These are phyloP conservation scores for Podospora comata DNA, from an alignment of 495 filamentous ascomycete genomes.

Conservation along the genomic window DNA sequence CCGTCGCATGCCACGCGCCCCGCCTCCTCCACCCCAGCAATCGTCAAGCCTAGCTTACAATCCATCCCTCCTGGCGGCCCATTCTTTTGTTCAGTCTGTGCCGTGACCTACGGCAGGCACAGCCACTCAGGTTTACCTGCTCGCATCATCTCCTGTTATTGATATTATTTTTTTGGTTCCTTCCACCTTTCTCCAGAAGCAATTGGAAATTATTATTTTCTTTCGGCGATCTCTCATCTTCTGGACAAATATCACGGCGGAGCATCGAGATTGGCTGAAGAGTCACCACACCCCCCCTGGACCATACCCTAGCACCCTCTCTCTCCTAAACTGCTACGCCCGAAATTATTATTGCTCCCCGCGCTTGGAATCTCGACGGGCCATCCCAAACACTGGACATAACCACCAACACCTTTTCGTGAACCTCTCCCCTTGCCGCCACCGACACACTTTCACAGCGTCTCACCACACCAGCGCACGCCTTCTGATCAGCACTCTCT, in stretches of 20 bases:
- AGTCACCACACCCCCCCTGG: conserved; percentile 18
- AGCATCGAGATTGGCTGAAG: conserved; percentile 20
- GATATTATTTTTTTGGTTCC: background rate
- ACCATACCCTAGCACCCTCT: conserved; percentile 24
- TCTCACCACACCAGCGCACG: conserved; percentile 12
- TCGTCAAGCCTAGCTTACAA: background rate
- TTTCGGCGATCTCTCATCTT: conserved; percentile 14
- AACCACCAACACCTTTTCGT: background rate
- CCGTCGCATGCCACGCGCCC: conserved; percentile 16
- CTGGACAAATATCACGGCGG: conserved; percentile 1
- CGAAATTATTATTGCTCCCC: conserved; percentile 42
- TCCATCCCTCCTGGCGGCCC: conserved; percentile 5
- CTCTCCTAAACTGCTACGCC: conserved; percentile 12
- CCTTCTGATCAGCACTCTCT: conserved; percentile 5
- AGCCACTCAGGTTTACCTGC: conserved; percentile 21
- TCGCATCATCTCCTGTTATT: conserved; percentile 16
- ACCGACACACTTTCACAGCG: conserved; percentile 11
- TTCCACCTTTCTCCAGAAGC: conserved; percentile 12
- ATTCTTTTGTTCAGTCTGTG: conserved; percentile 18
- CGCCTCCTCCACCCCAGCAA: conserved; percentile 15
- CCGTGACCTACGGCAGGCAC: conserved; percentile 16
- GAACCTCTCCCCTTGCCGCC: conserved; percentile 16
- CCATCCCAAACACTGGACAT: conserved; percentile 9
- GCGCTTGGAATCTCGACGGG: conserved; percentile 25
- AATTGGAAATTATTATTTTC: conserved; percentile 25